Evolutionary conservation across 768 basidiomycete genomes (phyloP).

Genomic region (Symmetrospora coprosmae): DNA sequence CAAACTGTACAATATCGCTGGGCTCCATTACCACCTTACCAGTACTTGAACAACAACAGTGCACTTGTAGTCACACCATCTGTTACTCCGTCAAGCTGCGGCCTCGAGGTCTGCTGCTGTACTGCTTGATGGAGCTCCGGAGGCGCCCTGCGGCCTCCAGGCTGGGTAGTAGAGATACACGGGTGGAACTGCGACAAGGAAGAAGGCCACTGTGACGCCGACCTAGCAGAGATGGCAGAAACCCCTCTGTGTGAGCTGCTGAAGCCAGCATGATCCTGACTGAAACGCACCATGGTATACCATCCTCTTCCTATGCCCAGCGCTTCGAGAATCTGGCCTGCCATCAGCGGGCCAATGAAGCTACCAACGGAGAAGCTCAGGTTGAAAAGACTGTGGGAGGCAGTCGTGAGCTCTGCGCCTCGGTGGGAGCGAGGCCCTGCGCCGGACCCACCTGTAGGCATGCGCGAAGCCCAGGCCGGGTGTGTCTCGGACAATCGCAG

Average conservation of each 20-base stretch:
- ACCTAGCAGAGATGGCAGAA: no score
- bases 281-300: conserved; percentile 14
- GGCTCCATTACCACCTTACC: no score
- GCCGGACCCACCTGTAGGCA: not conserved
- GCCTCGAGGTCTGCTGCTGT: not conserved
- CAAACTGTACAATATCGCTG: not conserved
- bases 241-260: not conserved
- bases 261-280: no score
- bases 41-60: not conserved
- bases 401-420: no score
- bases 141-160: no score
- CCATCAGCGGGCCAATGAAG: conserved; percentile 6
- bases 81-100: not conserved
- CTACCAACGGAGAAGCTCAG: not conserved
- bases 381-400: conserved; percentile 12
- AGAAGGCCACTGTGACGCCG: no score
- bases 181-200: no score
- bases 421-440: no score
- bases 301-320: conserved; percentile 7
- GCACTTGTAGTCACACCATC: not conserved
- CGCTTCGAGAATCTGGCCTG: conserved; percentile 4
- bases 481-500: not conserved
- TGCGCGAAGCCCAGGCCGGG: conserved; percentile 11
- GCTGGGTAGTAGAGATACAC: no score
- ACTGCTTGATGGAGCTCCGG: no score